Base-by-base conservation (phyloP, 352 stramenopile genomes). In the Phytophthora podocarpi region DNA sequence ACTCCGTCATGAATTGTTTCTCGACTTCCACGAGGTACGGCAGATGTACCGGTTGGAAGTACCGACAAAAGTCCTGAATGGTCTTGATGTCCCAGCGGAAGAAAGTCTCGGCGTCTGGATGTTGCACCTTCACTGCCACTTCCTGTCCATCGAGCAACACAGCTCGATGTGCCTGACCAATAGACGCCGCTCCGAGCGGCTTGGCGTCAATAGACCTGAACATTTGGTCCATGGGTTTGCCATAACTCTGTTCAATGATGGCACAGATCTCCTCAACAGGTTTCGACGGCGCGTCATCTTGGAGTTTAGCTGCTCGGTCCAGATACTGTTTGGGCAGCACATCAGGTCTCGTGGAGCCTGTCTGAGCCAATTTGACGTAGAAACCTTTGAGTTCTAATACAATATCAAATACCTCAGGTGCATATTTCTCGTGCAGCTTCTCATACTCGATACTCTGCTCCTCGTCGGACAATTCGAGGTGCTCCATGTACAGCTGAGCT, bases 1-100 rank as follows among this genome's bases (percentile, higher is more conserved):
- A 99, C 74, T 99, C 97, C 18, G 92, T 98, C 89, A 98, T 95
- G 67, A 99, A 99, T 77, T 98, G 96, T 59, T 97, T 97, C 76
- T 99, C 96, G 39, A 99, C 93, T 67, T 99, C 95, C 21, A 97
- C 85, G 6, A 98, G 70, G 47, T 95, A 93, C 18, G 91, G 87
- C 39, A 98, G 74, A 65, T 98, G 93, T 23, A 91, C 94, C 2
- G 96, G 97, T 60, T 98, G 94, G 34, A 97, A 97, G n/a, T 98
- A 69, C 34, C 91, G 72, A 57, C 91, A 97, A 70, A 99, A 99
- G 42, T 95, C 83, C 74, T 97, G 97, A 50, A 99, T 97, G 6
- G 95, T 99, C 61, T 95, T 91, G 50, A 99, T 98, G 67, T 99
- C 96, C 61, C 93, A 97, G 20, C 95, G 81, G 62, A 99, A 98